These are phyloP conservation scores for Hypericum androsaemum DNA, from an alignment of 345 rosid genomes.

Conservation along the genomic window DNA sequence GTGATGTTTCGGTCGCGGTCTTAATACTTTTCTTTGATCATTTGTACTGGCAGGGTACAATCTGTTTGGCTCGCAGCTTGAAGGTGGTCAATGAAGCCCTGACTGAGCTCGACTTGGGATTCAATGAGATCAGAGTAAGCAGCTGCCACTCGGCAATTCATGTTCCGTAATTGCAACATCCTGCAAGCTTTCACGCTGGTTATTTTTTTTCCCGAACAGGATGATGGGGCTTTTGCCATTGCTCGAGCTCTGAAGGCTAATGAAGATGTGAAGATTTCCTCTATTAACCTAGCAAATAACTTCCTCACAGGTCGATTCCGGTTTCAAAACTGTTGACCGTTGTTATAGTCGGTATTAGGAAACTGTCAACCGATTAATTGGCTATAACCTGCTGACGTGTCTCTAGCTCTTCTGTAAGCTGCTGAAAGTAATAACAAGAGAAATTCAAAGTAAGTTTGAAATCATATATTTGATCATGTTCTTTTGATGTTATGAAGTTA, in stretches of 20 bases:
- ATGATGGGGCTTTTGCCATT: conserved; percentile 90
- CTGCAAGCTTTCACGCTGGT: conserved; percentile 10
- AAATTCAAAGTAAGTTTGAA: background rate
- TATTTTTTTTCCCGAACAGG: conserved; percentile 32
- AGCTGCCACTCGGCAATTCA: background rate
- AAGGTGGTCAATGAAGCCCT: conserved; percentile 95
- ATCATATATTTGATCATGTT: conserved; percentile 10
- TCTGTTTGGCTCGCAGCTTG: conserved; percentile 75
- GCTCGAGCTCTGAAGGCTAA: conserved; percentile 93
- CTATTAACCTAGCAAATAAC: conserved; percentile 74
- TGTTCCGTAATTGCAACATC: background rate
- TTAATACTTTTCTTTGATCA: background rate
- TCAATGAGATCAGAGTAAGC: conserved; percentile 80
- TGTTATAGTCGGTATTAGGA: no score
- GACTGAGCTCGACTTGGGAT: conserved; percentile 75
- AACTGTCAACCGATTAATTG: background rate
- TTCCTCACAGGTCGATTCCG: conserved; percentile 61
- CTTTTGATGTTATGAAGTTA: background rate
- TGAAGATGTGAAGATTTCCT: conserved; percentile 72
- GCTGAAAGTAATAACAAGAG: conserved; percentile 10
- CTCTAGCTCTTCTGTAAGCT: conserved; percentile 18
- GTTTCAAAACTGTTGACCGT: no score
- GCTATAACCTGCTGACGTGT: conserved; percentile 9
- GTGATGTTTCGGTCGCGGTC: background rate
- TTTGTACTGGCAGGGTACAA: conserved; percentile 58